Evolutionary conservation across 768 basidiomycete species (phyloP).

Genomic region (Agrocybe chaxingu): DNA sequence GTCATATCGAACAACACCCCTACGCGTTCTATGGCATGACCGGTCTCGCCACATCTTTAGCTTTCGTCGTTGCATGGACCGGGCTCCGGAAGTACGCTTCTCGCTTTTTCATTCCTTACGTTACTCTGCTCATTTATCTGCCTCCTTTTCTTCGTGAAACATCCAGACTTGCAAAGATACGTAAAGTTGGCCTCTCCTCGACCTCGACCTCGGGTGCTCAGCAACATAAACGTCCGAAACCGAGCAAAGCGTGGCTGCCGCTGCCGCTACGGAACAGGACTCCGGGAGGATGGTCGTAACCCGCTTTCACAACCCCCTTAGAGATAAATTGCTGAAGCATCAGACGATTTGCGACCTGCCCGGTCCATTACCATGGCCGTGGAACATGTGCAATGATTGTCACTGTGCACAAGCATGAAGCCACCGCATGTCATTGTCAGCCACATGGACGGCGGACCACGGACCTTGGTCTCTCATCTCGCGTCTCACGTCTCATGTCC

Average conservation of each 20-base stretch:
- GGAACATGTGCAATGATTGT: too few relatives aligned
- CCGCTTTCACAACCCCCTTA: neutral
- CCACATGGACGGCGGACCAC: too few relatives aligned
- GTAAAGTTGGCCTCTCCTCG: constrained; percentile 43
- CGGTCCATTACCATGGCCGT: too few relatives aligned
- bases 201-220: constrained; percentile 9
- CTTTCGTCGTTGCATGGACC: constrained; percentile 56
- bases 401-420: too few relatives aligned
- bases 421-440: too few relatives aligned
- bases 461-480: too few relatives aligned
- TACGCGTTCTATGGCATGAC: constrained; percentile 75
- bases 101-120: neutral
- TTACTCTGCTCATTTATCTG: constrained; percentile 2
- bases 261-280: constrained; percentile 41
- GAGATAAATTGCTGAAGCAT: too few relatives aligned
- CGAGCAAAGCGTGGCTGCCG: constrained; percentile 39
- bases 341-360: too few relatives aligned
- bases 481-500: too few relatives aligned
- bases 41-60: constrained; percentile 52
- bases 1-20: constrained; percentile 67
- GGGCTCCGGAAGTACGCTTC: constrained; percentile 61
- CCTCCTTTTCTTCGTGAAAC: neutral
- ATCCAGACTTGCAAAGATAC: constrained; percentile 39
- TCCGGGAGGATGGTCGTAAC: constrained; percentile 39
- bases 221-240: constrained; percentile 16